Evolutionary conservation across 2,329 filamentous ascomycete species (phyloP).

Genomic region (Colletotrichum sp.): DNA sequence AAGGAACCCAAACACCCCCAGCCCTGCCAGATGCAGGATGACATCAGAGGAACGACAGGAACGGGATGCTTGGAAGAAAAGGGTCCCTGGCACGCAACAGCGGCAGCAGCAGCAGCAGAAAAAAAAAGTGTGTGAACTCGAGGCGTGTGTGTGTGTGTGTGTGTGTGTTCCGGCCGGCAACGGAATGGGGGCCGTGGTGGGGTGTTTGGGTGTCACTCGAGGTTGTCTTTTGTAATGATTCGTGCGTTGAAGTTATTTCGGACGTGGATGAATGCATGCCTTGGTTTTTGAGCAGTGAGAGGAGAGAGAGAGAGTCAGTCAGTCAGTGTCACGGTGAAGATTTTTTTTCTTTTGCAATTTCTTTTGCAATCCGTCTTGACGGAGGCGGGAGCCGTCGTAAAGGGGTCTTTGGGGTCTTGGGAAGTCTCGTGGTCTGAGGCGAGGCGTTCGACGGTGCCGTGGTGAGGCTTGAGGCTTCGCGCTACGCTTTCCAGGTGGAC

Average conservation of each 20-base stretch:
- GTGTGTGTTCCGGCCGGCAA: background rate
- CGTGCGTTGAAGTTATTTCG: background rate
- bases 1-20: background rate
- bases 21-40: conserved; percentile 14
- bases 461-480: background rate
- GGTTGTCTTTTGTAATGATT: background rate
- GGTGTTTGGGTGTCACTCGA: background rate
- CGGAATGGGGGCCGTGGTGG: background rate
- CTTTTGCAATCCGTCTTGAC: background rate
- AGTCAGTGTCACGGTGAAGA: background rate
- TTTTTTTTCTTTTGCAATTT: background rate
- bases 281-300: background rate
- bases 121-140: background rate
- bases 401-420: background rate
- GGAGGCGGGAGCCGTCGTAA: background rate
- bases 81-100: background rate
- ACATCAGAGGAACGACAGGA: conserved; percentile 14
- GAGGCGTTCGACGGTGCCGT: background rate
- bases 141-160: background rate
- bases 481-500: background rate
- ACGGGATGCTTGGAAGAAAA: background rate
- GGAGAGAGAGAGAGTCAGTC: background rate
- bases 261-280: background rate
- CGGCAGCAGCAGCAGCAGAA: no score
- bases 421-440: background rate